Conservation (phyloP, 345 rosid genomes). For the Populus tremula region DNA sequence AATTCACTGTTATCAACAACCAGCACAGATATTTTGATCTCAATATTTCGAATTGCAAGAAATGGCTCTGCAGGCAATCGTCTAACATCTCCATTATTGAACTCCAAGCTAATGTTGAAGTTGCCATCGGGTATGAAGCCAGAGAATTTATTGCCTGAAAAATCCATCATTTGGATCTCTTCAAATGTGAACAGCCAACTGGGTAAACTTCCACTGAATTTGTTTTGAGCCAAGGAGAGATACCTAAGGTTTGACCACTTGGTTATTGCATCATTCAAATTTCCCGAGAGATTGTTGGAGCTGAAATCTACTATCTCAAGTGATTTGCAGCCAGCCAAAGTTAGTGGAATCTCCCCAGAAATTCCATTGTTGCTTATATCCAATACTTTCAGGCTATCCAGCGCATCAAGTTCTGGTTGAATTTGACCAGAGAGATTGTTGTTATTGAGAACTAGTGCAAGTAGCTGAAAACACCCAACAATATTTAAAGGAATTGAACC, state of each 20-base stretch:
- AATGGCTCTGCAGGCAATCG: constrained; percentile 19
- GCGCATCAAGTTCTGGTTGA: constrained; percentile 88
- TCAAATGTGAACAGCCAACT: constrained; percentile 72
- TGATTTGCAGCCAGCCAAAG: constrained; percentile 80
- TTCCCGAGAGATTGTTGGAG: constrained; percentile 76
- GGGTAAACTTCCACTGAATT: constrained; percentile 69
- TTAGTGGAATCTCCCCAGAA: constrained; percentile 85
- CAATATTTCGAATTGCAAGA: constrained; percentile 27
- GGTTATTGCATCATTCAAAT: constrained; percentile 74
- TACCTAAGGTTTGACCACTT: constrained; percentile 82
- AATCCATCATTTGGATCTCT: constrained; percentile 67
- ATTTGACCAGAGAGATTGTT: constrained; percentile 82
- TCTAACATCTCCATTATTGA: constrained; percentile 37
- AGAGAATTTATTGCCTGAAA: constrained; percentile 74
- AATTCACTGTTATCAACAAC: constrained; percentile 54
- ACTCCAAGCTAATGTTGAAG: constrained; percentile 58
- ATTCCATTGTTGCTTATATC: constrained; percentile 75
- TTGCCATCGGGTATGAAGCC: constrained; percentile 76
- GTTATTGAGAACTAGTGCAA: constrained; percentile 63
- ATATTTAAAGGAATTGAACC: constrained; percentile 79
- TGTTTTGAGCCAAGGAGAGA: constrained; percentile 73
- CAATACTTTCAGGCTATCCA: constrained; percentile 71
- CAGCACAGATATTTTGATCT: constrained; percentile 44
- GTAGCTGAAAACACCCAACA: constrained; percentile 86
- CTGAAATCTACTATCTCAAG: constrained; percentile 87